These are phyloP conservation scores for Fulvia fulva DNA, from an alignment of 2,329 filamentous ascomycete genomes.

Conservation along the genomic window DNA sequence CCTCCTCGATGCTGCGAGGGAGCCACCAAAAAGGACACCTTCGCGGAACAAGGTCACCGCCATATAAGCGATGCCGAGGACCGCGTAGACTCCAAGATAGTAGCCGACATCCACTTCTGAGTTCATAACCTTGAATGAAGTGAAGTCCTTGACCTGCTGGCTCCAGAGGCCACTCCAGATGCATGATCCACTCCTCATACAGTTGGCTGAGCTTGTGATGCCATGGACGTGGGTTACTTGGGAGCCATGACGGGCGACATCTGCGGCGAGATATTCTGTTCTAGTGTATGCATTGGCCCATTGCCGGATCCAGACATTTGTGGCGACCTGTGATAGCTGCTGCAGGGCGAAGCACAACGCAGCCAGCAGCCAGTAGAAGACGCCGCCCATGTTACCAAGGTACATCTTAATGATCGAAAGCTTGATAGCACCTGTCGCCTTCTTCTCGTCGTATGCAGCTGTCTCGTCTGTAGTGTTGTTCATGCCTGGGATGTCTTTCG, in stretches of 20 bases:
- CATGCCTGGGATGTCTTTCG: constrained; percentile 37
- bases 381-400: constrained; percentile 84
- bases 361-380: constrained; percentile 89
- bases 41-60: constrained; percentile 79
- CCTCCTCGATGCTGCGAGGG: constrained; percentile 77
- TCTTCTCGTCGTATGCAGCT: constrained; percentile 65
- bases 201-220: constrained; percentile 43
- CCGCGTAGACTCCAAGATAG: constrained; percentile 77
- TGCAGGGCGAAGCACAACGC: constrained; percentile 72
- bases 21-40: constrained; percentile 86
- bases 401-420: constrained; percentile 83
- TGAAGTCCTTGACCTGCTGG: constrained; percentile 16
- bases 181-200: constrained; percentile 49
- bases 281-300: constrained; percentile 85
- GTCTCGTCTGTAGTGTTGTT: constrained; percentile 35
- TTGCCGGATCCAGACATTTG: constrained; percentile 89
- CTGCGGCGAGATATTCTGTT: constrained; percentile 39
- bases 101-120: constrained; percentile 68
- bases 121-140: constrained; percentile 19
- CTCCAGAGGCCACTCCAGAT: constrained; percentile 40
- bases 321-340: constrained; percentile 80
- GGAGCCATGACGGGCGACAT: constrained; percentile 12
- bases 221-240: constrained; percentile 42
- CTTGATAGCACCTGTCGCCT: constrained; percentile 82
- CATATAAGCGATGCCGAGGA: constrained; percentile 74